These are phyloP conservation scores for Trametes polyzona DNA, from an alignment of 1,284 basidiomycete genomes.

Conservation along the genomic window DNA sequence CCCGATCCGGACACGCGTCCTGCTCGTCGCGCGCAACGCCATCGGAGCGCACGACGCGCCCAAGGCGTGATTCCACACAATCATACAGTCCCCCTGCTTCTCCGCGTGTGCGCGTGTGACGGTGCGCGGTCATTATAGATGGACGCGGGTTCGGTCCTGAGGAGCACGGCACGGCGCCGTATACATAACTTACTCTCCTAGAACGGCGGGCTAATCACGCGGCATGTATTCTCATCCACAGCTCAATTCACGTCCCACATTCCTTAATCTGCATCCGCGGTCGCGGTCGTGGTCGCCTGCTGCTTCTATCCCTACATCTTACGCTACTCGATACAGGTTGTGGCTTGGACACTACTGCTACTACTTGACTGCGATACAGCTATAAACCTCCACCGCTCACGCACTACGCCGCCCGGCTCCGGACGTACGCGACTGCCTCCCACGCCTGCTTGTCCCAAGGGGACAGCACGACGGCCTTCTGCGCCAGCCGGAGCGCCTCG, in stretches of 20 bases:
- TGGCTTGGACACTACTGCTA: background rate
- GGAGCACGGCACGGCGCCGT: conserved; percentile 8
- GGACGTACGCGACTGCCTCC: conserved; percentile 62
- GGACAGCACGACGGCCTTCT: conserved; percentile 69
- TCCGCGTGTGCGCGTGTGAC: no score
- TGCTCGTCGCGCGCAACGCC: conserved; percentile 40
- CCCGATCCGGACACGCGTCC: conserved; percentile 46
- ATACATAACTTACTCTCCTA: conserved; percentile 6
- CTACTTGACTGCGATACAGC: background rate
- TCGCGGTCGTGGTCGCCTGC: background rate
- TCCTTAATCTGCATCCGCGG: conserved; percentile 5
- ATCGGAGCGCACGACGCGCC: conserved; percentile 24
- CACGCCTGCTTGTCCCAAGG: conserved; percentile 66
- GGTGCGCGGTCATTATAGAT: no score
- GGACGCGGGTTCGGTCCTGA: background rate
- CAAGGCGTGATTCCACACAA: background rate
- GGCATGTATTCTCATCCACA: conserved; percentile 30
- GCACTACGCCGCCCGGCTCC: conserved; percentile 14
- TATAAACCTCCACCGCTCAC: background rate
- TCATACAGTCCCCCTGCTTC: no score
- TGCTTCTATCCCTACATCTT: background rate
- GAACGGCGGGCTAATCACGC: conserved; percentile 17
- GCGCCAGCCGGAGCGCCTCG: conserved; percentile 50
- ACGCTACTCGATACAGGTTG: conserved; percentile 7
- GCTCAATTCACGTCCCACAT: conserved; percentile 18